Conservation (phyloP, 495 filamentous ascomycete genomes). For the Aspergillus mulundensis region DNA sequence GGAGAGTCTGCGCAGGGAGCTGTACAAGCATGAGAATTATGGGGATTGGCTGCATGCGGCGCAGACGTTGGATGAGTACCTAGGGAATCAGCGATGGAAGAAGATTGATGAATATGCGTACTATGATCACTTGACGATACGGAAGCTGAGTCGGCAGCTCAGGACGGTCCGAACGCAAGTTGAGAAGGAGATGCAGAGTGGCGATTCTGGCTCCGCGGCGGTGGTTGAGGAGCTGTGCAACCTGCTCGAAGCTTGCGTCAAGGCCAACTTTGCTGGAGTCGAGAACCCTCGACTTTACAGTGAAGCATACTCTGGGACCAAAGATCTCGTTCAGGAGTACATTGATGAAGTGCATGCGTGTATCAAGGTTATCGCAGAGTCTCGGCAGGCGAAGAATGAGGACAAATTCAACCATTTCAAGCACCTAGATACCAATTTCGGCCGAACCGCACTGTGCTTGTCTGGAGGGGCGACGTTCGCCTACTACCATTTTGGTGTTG, state of each 20-base stretch:
- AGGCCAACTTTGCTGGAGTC: constrained; percentile 94
- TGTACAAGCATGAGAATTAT: constrained; percentile 70
- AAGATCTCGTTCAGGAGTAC: constrained; percentile 83
- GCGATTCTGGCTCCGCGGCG: constrained; percentile 23
- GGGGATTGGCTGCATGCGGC: constrained; percentile 77
- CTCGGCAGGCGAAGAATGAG: constrained; percentile 59
- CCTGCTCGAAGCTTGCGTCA: constrained; percentile 84
- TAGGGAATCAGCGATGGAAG: constrained; percentile 86
- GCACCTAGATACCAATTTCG: constrained; percentile 84
- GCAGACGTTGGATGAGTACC: constrained; percentile 70
- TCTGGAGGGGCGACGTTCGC: constrained; percentile 95
- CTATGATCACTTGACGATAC: constrained; percentile 82
- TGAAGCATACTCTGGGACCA: constrained; percentile 95
- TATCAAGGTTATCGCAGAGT: constrained; percentile 62
- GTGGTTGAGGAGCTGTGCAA: constrained; percentile 67
- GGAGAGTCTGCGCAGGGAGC: constrained; percentile 60
- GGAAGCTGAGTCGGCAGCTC: constrained; percentile 70
- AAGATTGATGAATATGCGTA: constrained; percentile 86
- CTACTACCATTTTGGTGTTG: constrained; percentile 94
- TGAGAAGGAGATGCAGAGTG: constrained; percentile 39
- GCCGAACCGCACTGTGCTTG: constrained; percentile 86
- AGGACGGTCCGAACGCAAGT: constrained; percentile 55
- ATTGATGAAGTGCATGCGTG: constrained; percentile 68
- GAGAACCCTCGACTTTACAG: constrained; percentile 92
- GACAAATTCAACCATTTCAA: constrained; percentile 84